These are phyloP conservation scores for Pyrenopolyporus hunteri DNA, from an alignment of 495 filamentous ascomycete species.

Conservation along the genomic window DNA sequence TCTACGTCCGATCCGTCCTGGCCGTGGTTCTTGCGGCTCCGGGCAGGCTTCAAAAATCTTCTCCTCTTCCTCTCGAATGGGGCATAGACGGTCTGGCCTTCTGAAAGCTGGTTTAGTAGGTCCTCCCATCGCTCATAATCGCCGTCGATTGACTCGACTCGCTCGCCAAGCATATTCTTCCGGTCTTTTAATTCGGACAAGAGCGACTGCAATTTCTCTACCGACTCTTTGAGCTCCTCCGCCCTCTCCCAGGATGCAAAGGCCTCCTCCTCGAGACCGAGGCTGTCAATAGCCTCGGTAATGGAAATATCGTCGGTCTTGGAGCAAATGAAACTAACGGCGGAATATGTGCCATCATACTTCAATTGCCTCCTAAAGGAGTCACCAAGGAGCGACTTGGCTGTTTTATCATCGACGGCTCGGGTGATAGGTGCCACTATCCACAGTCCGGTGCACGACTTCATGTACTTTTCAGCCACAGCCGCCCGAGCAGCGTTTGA, in stretches of 20 bases:
- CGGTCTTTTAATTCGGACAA: constrained; percentile 2
- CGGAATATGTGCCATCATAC: constrained; percentile 63
- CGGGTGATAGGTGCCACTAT: constrained; percentile 70
- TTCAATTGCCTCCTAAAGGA: constrained; percentile 69
- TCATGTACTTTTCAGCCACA: constrained; percentile 67
- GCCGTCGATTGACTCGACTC: constrained; percentile 48
- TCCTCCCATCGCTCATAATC: constrained; percentile 53
- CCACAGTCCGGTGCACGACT: constrained; percentile 60
- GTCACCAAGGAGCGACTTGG: constrained; percentile 64
- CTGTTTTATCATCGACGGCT: constrained; percentile 70
- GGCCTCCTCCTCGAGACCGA: constrained; percentile 55
- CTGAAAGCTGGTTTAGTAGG: constrained; percentile 49
- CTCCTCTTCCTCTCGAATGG: constrained; percentile 50
- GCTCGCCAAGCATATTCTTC: constrained; percentile 21
- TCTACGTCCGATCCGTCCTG: constrained; percentile 15
- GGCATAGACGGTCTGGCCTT: constrained; percentile 57
- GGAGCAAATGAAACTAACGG: constrained; percentile 69
- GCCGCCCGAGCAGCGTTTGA: constrained; percentile 68
- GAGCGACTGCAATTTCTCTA: constrained; percentile 51
- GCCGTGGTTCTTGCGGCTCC: constrained; percentile 34
- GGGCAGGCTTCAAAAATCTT: constrained; percentile 18
- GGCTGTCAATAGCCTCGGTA: constrained; percentile 42
- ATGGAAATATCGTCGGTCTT: constrained; percentile 70
- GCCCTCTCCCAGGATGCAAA: constrained; percentile 26
- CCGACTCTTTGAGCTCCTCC: constrained; percentile 9